These are phyloP conservation scores for Ligustrum vulgare DNA, from an alignment of 257 asterid genomes.

Conservation along the genomic window DNA sequence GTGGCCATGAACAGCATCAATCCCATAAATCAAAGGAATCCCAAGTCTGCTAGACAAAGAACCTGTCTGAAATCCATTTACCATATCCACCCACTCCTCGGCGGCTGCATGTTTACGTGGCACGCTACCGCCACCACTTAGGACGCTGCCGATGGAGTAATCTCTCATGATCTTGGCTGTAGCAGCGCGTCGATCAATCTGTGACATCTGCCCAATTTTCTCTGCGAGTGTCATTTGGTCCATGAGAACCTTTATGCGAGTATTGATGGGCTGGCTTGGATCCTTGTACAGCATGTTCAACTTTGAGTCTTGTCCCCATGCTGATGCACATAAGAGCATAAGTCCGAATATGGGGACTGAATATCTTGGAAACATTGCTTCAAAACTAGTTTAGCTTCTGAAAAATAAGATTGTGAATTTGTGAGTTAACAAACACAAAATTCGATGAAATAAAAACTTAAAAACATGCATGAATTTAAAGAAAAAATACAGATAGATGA, in stretches of 20 bases:
- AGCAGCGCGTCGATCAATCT: conserved; percentile 13
- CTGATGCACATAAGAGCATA: conserved; percentile 10
- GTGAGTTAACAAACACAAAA: background rate
- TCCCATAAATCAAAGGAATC: background rate
- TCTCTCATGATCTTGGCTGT: conserved; percentile 31
- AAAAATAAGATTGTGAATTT: background rate
- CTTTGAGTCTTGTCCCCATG: background rate
- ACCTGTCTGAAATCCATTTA: background rate
- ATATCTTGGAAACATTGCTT: conserved; percentile 15
- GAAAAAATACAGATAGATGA: no score
- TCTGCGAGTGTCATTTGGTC: background rate
- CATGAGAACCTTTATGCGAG: background rate
- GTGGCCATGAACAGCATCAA: background rate
- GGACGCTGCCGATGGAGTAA: conserved; percentile 33
- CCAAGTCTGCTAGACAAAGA: background rate
- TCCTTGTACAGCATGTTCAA: conserved; percentile 1
- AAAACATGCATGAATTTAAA: no score
- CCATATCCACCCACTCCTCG: conserved; percentile 20
- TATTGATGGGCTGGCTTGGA: background rate
- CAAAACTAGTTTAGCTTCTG: background rate
- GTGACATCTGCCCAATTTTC: background rate
- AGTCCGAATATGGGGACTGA: conserved; percentile 14
- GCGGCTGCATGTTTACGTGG: conserved; percentile 31
- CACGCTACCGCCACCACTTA: conserved; percentile 48
- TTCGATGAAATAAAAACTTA: background rate